Evolutionary conservation across 2,329 filamentous ascomycete genomes (phyloP).

Genomic region (Fusarium sp.): DNA sequence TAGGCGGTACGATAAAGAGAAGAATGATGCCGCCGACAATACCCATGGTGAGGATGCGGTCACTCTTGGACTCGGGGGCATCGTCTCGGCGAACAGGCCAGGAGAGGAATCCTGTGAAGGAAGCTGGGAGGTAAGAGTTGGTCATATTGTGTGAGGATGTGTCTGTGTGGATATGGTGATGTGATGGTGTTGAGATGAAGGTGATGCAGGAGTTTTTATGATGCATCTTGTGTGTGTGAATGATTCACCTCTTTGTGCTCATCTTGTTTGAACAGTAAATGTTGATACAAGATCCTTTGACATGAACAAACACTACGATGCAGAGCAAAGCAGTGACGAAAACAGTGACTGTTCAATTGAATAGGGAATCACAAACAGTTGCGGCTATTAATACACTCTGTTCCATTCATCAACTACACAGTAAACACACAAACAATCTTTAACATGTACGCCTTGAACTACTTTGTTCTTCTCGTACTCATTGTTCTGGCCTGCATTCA

Average conservation of each 20-base stretch:
- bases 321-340: neutral
- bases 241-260: neutral
- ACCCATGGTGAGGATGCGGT: neutral
- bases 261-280: neutral
- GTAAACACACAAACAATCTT: neutral
- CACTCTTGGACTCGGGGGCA: neutral
- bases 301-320: neutral
- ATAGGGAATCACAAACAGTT: neutral
- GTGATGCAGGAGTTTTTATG: neutral
- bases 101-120: neutral
- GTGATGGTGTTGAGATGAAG: neutral
- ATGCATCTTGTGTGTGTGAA: neutral
- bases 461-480: neutral
- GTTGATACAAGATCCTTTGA: neutral
- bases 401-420: neutral
- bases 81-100: constrained; percentile 9
- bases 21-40: constrained; percentile 13
- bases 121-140: neutral
- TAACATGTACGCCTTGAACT: neutral
- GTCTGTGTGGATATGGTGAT: neutral
- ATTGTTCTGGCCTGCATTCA: neutral
- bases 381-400: neutral
- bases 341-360: neutral
- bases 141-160: constrained; percentile 1
- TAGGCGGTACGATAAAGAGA: neutral